Base-by-base conservation (phyloP, 2,329 filamentous ascomycete species). In the Phialocephala sp. region DNA sequence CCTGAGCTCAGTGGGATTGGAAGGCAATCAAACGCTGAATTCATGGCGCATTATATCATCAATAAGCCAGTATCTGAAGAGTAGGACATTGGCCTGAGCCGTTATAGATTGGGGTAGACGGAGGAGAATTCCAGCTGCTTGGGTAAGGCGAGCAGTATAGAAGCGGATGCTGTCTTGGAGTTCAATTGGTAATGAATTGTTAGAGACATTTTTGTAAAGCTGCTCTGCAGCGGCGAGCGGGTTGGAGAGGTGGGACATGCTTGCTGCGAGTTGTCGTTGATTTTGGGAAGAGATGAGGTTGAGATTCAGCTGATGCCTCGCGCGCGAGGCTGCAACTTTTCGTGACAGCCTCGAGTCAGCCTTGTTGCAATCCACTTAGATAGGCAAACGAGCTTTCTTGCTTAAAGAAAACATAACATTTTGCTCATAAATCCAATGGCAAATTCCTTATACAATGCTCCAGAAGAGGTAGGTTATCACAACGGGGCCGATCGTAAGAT, bases 31-130 rank as follows among this genome's bases (percentile, higher is more conserved):
- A 70, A 76, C 75, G 55, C 72, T 74, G 63, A 87, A 91, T 73
- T 88, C 88, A 77, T 82, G 80, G 68, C 78, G 79, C 81, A 85
- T 85, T 74, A 79, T 83, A 63, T 78, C 86, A 75, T 81, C 74
- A 2, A 75, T 69, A 2, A 93, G 80, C 90, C 91, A 97, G 79
- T 93, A 95, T 15, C 94, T 87, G 60, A 90, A 89, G 39, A 97
- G 87, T 0, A 95, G 79, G 47, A 97, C 88, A 74, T 94, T 92
- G 2, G 94, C 92, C 74, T 93, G 91, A 4, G 93, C 91, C 45
- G 95, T 92, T 45, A 92, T 87, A 71, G 93, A 92, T 76, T 97
- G 93, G 8, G 93, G 91, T 45, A 98, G 83, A 57, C 92, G 87
- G 2, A 99, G 84, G 20, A 98, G 85, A 59, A 96, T 84, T 36